phyloP scores from a whole-genome alignment of 305 asterid species.

The Fraxinus angustifolia region DNA sequence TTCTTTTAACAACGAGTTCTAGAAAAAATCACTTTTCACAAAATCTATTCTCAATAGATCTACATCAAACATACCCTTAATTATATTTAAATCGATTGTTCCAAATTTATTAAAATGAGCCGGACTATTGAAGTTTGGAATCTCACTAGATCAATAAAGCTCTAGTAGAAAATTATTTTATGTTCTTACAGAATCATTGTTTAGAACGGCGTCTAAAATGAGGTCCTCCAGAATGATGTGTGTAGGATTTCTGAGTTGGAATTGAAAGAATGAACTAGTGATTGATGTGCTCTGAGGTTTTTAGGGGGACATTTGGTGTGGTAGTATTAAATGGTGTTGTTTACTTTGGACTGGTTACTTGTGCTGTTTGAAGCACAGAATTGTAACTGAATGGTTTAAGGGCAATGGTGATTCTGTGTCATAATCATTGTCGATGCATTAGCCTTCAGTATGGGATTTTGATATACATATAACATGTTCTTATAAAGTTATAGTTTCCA shows the following conservation, averaged over 20 bases:
- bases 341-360: neutral
- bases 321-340: neutral
- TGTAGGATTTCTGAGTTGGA: neutral
- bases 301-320: neutral
- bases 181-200: neutral
- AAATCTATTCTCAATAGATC: neutral
- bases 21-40: neutral
- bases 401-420: neutral
- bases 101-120: neutral
- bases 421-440: neutral
- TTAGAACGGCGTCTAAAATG: neutral
- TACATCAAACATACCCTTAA: neutral
- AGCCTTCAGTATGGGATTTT: neutral
- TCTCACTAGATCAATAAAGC: neutral
- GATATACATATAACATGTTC: neutral
- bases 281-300: neutral
- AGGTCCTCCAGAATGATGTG: neutral
- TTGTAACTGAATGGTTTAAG: neutral
- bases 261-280: neutral
- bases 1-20: neutral
- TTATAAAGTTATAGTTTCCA: neutral
- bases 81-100: neutral
- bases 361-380: neutral
- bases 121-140: neutral
- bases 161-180: neutral